Percentiles rank a stretch among this genome's conserved stretches.
These are phyloP conservation scores for Hyaloscypha finlandica DNA, from an alignment of 495 filamentous ascomycete species.

Conservation along the genomic window DNA sequence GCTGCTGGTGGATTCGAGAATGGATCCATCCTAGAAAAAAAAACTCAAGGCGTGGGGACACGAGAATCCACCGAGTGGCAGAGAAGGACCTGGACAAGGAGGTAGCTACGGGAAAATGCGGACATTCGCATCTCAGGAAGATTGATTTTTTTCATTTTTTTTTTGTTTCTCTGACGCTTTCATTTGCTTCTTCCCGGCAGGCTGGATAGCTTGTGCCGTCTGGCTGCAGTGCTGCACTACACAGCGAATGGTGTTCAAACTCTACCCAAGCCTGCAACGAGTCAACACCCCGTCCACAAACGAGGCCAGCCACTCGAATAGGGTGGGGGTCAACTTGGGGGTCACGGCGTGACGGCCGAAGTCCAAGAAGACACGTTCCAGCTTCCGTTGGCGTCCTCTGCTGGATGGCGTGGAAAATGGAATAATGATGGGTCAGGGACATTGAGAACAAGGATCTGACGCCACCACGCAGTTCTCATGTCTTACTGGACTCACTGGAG, in stretches of 20 bases:
- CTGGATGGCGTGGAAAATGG: neutral
- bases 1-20: constrained; percentile 5
- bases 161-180: neutral
- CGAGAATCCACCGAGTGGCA: neutral
- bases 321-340: constrained; percentile 11
- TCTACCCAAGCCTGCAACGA: constrained; percentile 6
- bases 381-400: neutral
- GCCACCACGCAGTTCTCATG: neutral
- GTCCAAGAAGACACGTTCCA: neutral
- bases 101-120: constrained; percentile 13
- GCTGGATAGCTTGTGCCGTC: constrained; percentile 9
- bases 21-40: neutral
- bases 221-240: constrained; percentile 1
- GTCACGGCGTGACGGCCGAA: constrained; percentile 5
- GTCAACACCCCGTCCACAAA: constrained; percentile 9
- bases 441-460: neutral
- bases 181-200: constrained; percentile 20
- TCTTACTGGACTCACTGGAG: neutral
- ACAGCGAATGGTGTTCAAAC: neutral
- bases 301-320: neutral
- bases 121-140: constrained; percentile 6
- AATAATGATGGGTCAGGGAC: too few relatives aligned
- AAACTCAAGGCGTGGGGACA: constrained; percentile 3
- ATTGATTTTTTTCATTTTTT: too few relatives aligned
- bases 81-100: neutral